Evolutionary conservation across 306 rosid genomes (phyloP), one percentile per base, ranked within the genome.

Genomic region (Corylus avellana): DNA sequence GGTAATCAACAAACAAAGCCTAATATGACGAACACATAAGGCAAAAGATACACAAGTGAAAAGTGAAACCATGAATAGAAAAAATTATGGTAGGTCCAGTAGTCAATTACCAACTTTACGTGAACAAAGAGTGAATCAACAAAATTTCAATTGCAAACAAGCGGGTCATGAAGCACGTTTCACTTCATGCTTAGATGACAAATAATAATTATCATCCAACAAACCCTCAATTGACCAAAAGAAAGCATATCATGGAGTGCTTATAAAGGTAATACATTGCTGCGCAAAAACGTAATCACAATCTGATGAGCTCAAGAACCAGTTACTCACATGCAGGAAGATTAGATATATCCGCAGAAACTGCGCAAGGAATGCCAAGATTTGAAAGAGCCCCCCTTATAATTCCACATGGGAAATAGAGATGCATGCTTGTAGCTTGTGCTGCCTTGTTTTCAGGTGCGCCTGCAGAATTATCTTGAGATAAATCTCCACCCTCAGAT

Each of bases 321-420:
- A 75, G 68, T 70, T n/a, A 88, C 98, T 74, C 77, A 95, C 99
- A 95, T 68, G 99, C 96, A 57, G 99, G 99, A 57, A 93, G 94
- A 75, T 80, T 90, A 53, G 99, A 91, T 49, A 90, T 91, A 76
- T 95, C 98, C 1, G 98, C 97, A 79, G 99, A 87, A 77, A 95
- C 99, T 25, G 99, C 96, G 78, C 99, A 95, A 67, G 98, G 90
- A 80, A 95, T 93, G 74, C 99, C 99, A 87, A 95, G 87, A 85
- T 95, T 95, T 74, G 97, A 90, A 72, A 95, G 98, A 83, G 98
- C 99, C 25, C 99, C 98, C 75, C 97, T 89, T 67, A 95, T 95
- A 84, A 95, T 89, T 81, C 99, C 99, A 4, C 99, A 95, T 0
- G 99, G 97, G 82, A 93, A 95, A 82, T 95, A 92, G 9, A 95